Evolutionary conservation across 495 filamentous ascomycete species (phyloP), one percentile per base, ranked within the genome.

Genomic region (Neurospora sp.): DNA sequence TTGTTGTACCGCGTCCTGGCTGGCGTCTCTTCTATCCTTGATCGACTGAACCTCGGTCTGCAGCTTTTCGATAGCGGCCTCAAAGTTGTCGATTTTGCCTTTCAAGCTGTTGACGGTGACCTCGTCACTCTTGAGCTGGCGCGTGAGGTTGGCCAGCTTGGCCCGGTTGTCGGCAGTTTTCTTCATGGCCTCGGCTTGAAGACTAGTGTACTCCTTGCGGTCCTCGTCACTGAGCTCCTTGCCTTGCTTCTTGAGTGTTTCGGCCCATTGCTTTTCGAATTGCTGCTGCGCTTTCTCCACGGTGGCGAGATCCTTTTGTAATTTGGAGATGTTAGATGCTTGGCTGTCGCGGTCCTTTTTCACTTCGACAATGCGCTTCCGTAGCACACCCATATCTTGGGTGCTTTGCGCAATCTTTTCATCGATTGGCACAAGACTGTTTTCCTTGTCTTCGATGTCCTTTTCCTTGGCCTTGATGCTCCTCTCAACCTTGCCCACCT

Each of bases 261-360:
- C 92, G 71, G 89, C 87, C 88, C 93, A 96, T 74, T 98, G 91
- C 12, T 88, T 87, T 80, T 97, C 94, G 87, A 96, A 98, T 74
- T 92, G 90, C 69, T 90, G 87, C 79, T 96, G 93, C 0, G 94
- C 94, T 78, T 96, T 98, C 80, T 97, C 89, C 9, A 98, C 92
- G n/a, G 87, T 87, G 14, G 85, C 87, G 4, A 98, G 82, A 61
- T 97, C 89, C 74, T 93, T 97, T 77, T 93, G 87, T 44, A 93
- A 83, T 77, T 91, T 89, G 74, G 91, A 86, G 40, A 92, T 87
- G 42, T 86, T 86, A 68, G 85, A 81, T 0, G 86, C 81, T 78
- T 97, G 91, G 16, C 83, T 83, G 70, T 94, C 91, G 6, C 89
- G 89, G 76, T 96, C 93, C 78, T 93, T 92, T 39, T 85, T 83